phyloP scores from a whole-genome alignment of 805 yeast species.

The Candida nanaspora region DNA sequence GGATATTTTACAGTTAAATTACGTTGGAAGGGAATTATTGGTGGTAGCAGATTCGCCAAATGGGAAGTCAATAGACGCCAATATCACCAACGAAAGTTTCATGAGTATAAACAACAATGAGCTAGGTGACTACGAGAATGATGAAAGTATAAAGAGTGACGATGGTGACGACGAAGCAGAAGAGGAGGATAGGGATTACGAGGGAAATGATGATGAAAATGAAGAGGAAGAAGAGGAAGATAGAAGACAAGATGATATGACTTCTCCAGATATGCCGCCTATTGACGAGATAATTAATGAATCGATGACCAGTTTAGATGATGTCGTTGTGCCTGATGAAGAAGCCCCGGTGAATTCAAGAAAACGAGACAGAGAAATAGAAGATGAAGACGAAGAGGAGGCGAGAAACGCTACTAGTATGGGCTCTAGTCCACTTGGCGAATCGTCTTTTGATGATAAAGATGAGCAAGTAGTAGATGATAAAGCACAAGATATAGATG shows the following conservation, averaged over 20 bases:
- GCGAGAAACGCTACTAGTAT: too few relatives aligned
- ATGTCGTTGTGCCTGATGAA: too few relatives aligned
- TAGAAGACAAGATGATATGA: neutral
- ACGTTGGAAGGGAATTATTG: slow-evolving; percentile 10
- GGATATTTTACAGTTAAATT: slow-evolving; percentile 9
- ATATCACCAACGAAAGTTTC: neutral
- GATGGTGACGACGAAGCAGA: slow-evolving; percentile 5
- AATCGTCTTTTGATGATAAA: too few relatives aligned
- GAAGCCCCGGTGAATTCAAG: too few relatives aligned
- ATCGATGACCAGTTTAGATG: too few relatives aligned
- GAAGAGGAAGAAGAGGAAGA: slow-evolving; percentile 2
- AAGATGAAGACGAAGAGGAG: neutral
- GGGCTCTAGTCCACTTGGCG: too few relatives aligned
- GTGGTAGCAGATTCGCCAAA: slow-evolving; percentile 1
- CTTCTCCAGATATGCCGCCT: neutral
- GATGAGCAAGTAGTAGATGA: too few relatives aligned
- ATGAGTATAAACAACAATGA: slow-evolving; percentile 17
- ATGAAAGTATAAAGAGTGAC: too few relatives aligned
- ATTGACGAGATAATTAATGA: too few relatives aligned
- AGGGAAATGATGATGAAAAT: slow-evolving; percentile 1
- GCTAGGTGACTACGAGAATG: slow-evolving; percentile 18
- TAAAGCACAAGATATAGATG: too few relatives aligned
- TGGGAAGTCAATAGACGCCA: too few relatives aligned
- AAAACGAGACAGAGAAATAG: neutral
- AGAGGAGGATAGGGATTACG: neutral